phyloP scores from a whole-genome alignment of 1,284 basidiomycete genomes.

The Pholiota adiposa region DNA sequence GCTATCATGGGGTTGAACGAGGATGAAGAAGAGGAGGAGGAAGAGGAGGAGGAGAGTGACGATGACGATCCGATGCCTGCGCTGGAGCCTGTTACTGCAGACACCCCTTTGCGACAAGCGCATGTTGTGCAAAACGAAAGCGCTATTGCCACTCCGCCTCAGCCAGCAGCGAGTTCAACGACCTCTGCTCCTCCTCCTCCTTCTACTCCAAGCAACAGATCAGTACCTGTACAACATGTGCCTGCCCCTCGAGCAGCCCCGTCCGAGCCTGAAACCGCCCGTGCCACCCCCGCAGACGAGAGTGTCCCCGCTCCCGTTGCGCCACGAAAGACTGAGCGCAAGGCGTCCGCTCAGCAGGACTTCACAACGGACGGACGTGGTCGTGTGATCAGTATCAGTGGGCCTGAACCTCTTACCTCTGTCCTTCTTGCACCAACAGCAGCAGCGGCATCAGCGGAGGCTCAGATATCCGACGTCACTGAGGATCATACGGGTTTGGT shows the following conservation, averaged over 20 bases:
- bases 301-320: neutral
- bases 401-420: neutral
- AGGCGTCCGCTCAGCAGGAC: neutral
- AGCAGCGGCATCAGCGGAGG: neutral
- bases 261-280: neutral
- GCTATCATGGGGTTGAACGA: too few relatives aligned
- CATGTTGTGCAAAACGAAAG: too few relatives aligned
- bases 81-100: neutral
- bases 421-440: neutral
- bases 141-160: too few relatives aligned
- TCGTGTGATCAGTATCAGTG: conserved; percentile 8
- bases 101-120: neutral
- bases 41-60: neutral
- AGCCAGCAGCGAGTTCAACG: too few relatives aligned
- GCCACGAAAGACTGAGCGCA: neutral
- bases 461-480: too few relatives aligned
- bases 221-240: too few relatives aligned
- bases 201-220: too few relatives aligned
- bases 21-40: too few relatives aligned
- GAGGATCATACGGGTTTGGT: too few relatives aligned
- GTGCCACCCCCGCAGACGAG: neutral
- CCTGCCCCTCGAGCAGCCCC: neutral
- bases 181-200: too few relatives aligned
- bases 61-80: neutral
- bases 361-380: conserved; percentile 11